Evolutionary conservation across 1,284 basidiomycete species (phyloP), one percentile per base, ranked within the genome.

Genomic region (Rhodotorula sp.): DNA sequence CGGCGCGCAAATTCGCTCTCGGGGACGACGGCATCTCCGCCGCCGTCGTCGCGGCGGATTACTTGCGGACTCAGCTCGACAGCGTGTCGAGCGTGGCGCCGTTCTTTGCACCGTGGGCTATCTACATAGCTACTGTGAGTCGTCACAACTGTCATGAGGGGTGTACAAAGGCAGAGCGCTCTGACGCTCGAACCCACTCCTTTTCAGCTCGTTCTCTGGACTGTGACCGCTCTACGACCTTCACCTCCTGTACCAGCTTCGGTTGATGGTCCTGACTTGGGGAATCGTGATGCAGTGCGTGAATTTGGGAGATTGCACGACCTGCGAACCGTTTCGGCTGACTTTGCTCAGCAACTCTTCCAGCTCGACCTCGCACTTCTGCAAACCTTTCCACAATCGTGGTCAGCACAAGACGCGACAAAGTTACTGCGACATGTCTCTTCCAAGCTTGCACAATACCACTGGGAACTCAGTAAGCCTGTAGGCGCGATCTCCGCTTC

Each of bases 151-250:
- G 20, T 18, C 57, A 2, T 20, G 18, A 5, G 15, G 4, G 46
- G 2, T 16, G 5, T 4, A 39, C 34, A 6, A 39, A 39, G 5
- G 34, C 34, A 39, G 15, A 20, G 0, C n/a, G 3, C 7, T 16
- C 46, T 61, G 26, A 61, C 10, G 12, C 34, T 39, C 34, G 34
- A 39, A 4, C 26, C 15, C 10, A 10, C 46, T 20, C 3, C 57
- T 20, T 10, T 43, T 14, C 59, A 61, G 59, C 61, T 62, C 31
- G 48, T 49, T 5, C 26, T 62, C 48, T 62, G 61, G 61, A 39
- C 49, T 10, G 49, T 52, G 21, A 31, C 31, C 12, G 12, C 26
- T 4, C 61, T 62, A 7, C 61, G 46, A 1, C 48, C 20, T 14
- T 16, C 60, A 16, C 60, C 47, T 59, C 34, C 23, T 7, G 20